Evolutionary conservation across 345 rosid species (phyloP).

Genomic region (Trapa bicornis): DNA sequence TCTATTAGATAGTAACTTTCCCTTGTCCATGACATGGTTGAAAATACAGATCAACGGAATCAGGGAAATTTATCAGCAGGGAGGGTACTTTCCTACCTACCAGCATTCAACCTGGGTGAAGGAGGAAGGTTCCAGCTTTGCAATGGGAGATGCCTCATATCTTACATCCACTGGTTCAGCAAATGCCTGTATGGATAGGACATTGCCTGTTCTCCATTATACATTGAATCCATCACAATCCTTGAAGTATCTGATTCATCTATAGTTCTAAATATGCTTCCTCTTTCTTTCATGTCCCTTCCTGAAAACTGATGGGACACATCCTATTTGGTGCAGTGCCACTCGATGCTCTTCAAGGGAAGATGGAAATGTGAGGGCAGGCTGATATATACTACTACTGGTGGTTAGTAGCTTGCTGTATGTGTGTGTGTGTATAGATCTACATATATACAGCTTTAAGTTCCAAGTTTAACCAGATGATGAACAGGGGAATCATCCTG

Average conservation of each 20-base stretch:
- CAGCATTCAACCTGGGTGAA: slow-evolving; percentile 1
- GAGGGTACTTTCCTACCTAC: not conserved
- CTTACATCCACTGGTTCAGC: not conserved
- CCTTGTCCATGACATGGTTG: not conserved
- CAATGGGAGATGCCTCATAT: not conserved
- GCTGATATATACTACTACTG: not conserved
- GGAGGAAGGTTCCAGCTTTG: not conserved
- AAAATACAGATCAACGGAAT: not conserved
- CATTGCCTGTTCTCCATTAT: not conserved
- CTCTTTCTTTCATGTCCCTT: too few relatives aligned
- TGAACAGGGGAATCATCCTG: not conserved
- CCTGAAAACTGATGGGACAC: not conserved
- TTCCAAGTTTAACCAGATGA: not conserved
- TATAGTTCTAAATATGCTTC: too few relatives aligned
- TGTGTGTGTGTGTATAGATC: not conserved
- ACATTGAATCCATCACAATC: not conserved
- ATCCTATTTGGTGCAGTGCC: not conserved
- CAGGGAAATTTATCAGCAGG: not conserved
- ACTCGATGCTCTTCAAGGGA: not conserved
- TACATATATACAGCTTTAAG: not conserved
- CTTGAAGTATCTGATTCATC: not conserved
- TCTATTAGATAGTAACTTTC: slow-evolving; percentile 2
- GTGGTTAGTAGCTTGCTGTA: not conserved
- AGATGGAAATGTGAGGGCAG: slow-evolving; percentile 4
- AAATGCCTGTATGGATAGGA: not conserved